Percentiles rank a stretch among this genome's conserved stretches.
Evolutionary conservation across 2,329 filamentous ascomycete genomes (phyloP).

Genomic region (Hypomyces perniciosus): DNA sequence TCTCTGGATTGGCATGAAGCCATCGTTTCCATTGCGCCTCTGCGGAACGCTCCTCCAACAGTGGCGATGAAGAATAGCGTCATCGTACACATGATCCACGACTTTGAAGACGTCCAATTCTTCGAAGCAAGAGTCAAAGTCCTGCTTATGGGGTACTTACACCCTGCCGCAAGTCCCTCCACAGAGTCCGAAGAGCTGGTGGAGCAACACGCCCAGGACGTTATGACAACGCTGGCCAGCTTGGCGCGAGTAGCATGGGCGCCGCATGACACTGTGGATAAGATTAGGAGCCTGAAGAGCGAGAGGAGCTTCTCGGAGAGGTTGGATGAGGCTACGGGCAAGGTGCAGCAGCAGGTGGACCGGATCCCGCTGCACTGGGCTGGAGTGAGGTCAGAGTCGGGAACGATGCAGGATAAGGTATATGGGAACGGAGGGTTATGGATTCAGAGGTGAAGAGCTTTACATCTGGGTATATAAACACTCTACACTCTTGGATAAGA

Average conservation of each 20-base stretch:
- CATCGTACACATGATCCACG: slow-evolving; percentile 48
- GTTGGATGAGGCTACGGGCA: slow-evolving; percentile 42
- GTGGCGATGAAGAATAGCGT: slow-evolving; percentile 46
- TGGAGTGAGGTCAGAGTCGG: slow-evolving; percentile 49
- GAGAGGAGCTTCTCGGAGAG: slow-evolving; percentile 39
- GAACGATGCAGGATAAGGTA: slow-evolving; percentile 41
- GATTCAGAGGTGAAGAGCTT: slow-evolving; percentile 26
- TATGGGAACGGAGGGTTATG: slow-evolving; percentile 46
- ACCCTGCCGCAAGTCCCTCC: slow-evolving; percentile 22
- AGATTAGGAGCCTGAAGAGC: slow-evolving; percentile 33
- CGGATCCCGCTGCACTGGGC: slow-evolving; percentile 52
- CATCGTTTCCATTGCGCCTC: slow-evolving; percentile 51
- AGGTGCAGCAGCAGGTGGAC: slow-evolving; percentile 50
- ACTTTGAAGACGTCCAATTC: slow-evolving; percentile 40
- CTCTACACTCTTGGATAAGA: too few species aligned
- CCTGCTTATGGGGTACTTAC: slow-evolving; percentile 56
- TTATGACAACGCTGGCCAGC: slow-evolving; percentile 39
- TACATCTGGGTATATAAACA: too few species aligned
- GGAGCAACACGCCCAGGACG: slow-evolving; percentile 33
- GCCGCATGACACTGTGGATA: slow-evolving; percentile 32
- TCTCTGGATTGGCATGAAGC: slow-evolving; percentile 51
- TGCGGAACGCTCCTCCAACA: slow-evolving; percentile 38
- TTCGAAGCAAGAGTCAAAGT: slow-evolving; percentile 43
- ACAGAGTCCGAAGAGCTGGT: slow-evolving; percentile 18
- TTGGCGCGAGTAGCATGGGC: slow-evolving; percentile 42